phyloP scores from a whole-genome alignment of 2,329 filamentous ascomycete genomes.

The Stylonectria norvegica region DNA sequence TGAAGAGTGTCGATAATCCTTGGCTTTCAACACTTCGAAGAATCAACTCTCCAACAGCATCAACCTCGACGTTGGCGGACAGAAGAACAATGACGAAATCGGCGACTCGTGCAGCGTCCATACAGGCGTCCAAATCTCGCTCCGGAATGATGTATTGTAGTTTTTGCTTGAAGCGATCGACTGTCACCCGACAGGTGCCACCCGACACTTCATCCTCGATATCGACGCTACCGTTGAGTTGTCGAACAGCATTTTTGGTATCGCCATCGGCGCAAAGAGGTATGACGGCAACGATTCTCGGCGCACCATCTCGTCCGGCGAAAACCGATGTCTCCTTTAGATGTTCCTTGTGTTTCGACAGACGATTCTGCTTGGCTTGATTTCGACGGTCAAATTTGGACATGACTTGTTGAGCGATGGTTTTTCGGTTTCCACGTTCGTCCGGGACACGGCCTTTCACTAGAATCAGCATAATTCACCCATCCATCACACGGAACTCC shows the following conservation, averaged over 20 bases:
- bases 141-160: slow-evolving; percentile 77
- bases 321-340: slow-evolving; percentile 78
- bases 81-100: slow-evolving; percentile 89
- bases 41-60: slow-evolving; percentile 78
- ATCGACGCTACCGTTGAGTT: slow-evolving; percentile 76
- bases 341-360: slow-evolving; percentile 79
- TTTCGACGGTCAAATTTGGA: slow-evolving; percentile 95
- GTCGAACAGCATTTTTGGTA: slow-evolving; percentile 61
- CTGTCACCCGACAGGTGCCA: slow-evolving; percentile 60
- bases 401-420: slow-evolving; percentile 94
- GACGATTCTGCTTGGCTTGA: slow-evolving; percentile 85
- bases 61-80: slow-evolving; percentile 78
- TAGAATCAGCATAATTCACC: background rate
- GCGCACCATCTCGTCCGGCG: slow-evolving; percentile 78
- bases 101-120: slow-evolving; percentile 83
- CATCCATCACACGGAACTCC: background rate
- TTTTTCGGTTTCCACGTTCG: slow-evolving; percentile 75
- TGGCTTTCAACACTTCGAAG: slow-evolving; percentile 87
- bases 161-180: slow-evolving; percentile 94
- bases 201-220: slow-evolving; percentile 63
- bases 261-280: slow-evolving; percentile 76
- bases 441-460: slow-evolving; percentile 69
- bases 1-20: slow-evolving; percentile 89
- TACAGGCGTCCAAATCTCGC: slow-evolving; percentile 68
- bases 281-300: slow-evolving; percentile 82